Conservation (phyloP, 176 grass and related monocot genomes). For the Chloris gayana region DNA sequence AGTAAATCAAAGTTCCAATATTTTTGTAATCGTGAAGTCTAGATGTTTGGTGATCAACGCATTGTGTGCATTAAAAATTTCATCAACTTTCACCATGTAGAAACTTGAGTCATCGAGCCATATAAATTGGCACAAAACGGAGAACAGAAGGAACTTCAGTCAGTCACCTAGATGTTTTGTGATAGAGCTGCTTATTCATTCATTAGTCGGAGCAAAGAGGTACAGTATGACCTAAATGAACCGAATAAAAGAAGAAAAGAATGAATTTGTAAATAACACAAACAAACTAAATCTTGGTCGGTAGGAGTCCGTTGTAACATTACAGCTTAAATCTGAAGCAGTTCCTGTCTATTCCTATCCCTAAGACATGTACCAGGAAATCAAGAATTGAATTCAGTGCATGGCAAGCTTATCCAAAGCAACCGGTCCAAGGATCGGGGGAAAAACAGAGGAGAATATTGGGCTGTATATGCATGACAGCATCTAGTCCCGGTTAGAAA, state of each 20-base stretch:
- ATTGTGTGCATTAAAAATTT: not conserved
- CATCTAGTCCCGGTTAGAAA: not conserved
- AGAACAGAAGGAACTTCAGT: too few relatives aligned
- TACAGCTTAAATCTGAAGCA: not conserved
- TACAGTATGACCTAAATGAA: not conserved
- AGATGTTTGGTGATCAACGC: not conserved
- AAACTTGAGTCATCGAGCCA: not conserved
- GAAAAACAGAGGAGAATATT: not conserved
- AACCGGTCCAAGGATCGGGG: not conserved
- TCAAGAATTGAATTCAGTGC: not conserved
- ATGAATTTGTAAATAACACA: not conserved
- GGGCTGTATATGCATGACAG: not conserved
- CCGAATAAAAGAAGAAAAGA: too few relatives aligned
- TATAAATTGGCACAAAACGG: not conserved
- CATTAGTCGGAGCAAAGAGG: not conserved
- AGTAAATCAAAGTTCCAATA: not conserved
- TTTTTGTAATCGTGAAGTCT: not conserved
- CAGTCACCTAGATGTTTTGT: too few relatives aligned
- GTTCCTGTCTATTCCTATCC: not conserved
- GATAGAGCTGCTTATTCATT: not conserved
- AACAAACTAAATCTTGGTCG: not conserved
- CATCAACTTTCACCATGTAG: not conserved
- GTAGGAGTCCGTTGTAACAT: not conserved
- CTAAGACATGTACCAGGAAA: not conserved
- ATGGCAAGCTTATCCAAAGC: not conserved